These are phyloP conservation scores for Escovopsis weberi DNA, from an alignment of 2,329 filamentous ascomycete species.

Conservation along the genomic window DNA sequence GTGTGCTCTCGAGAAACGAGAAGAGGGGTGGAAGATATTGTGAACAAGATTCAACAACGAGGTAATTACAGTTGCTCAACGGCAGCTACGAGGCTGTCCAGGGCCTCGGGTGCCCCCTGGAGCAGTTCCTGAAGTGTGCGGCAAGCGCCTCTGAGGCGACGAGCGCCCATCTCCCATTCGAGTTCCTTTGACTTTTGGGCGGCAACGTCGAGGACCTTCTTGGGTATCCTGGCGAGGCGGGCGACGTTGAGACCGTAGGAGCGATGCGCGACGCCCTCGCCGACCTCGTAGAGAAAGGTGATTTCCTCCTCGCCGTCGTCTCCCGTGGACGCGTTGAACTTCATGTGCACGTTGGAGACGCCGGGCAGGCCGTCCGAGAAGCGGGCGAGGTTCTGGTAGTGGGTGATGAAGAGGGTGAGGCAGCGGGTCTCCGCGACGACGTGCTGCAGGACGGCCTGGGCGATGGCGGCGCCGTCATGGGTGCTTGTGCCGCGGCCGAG, in stretches of 20 bases:
- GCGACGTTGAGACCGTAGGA: slow-evolving; percentile 94
- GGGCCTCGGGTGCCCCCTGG: slow-evolving; percentile 21
- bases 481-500: slow-evolving; percentile 86
- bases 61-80: slow-evolving; percentile 42
- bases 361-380: slow-evolving; percentile 54
- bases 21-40: no score
- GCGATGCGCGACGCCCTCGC: slow-evolving; percentile 79
- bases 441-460: slow-evolving; percentile 77
- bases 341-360: slow-evolving; percentile 89
- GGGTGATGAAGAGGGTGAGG: slow-evolving; percentile 89
- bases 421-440: slow-evolving; percentile 61
- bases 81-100: slow-evolving; percentile 38
- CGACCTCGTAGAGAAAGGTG: slow-evolving; percentile 89
- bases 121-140: slow-evolving; percentile 29
- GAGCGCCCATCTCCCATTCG: slow-evolving; percentile 55
- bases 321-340: slow-evolving; percentile 43
- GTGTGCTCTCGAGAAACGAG: no score
- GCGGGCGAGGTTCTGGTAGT: slow-evolving; percentile 74
- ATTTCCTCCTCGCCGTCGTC: slow-evolving; percentile 55
- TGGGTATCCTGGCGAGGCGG: slow-evolving; percentile 66
- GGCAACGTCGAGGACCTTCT: slow-evolving; percentile 63
- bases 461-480: slow-evolving; percentile 92
- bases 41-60: background rate
- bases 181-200: slow-evolving; percentile 65
- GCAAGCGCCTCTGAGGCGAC: slow-evolving; percentile 40